These are phyloP conservation scores for Pyrenochaeta sp. DNA, from an alignment of 2,329 filamentous ascomycete genomes.

Conservation along the genomic window DNA sequence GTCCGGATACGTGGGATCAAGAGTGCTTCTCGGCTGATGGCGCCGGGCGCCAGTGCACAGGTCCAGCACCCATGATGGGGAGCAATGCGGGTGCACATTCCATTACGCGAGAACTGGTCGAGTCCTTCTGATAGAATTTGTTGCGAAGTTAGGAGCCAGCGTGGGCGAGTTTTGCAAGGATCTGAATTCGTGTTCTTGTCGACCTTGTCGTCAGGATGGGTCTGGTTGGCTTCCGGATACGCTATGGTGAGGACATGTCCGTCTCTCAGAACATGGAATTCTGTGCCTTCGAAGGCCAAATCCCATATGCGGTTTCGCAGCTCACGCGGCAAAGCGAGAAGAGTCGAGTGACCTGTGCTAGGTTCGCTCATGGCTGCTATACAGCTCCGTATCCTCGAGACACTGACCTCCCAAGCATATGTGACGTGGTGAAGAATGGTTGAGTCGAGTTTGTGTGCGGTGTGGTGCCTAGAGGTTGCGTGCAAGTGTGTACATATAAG, in stretches of 20 bases:
- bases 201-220: background rate
- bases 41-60: no score
- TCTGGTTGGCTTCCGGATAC: background rate
- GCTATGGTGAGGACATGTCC: background rate
- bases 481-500: no score
- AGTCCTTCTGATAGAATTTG: background rate
- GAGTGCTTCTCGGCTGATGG: background rate
- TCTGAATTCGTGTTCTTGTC: background rate
- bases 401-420: no score
- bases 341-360: background rate
- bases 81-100: background rate
- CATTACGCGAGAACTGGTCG: background rate
- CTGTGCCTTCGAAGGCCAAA: background rate
- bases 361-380: background rate
- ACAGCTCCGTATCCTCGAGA: no score
- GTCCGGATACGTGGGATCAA: background rate
- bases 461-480: no score
- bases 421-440: no score
- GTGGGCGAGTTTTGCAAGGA: background rate
- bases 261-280: background rate
- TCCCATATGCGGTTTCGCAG: background rate
- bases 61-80: background rate
- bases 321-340: background rate
- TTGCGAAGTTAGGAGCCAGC: background rate
- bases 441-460: no score